Conservation (phyloP, 108 stramenopile genomes). For the Cylindrotheca closterium region DNA sequence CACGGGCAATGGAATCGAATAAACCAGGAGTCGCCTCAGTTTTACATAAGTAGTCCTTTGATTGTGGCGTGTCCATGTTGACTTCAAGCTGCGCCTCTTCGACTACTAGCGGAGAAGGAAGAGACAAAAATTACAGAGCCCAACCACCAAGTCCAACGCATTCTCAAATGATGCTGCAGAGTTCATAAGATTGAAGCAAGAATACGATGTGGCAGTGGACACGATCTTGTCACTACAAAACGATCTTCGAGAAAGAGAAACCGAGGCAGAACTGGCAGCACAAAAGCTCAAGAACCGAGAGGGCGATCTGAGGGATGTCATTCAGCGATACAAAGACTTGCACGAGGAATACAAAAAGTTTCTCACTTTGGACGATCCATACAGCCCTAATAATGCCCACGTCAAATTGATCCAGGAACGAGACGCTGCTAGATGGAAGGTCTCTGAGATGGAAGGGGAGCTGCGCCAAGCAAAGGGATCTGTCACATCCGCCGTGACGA, state of each 20-base stretch:
- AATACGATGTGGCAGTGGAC: background rate
- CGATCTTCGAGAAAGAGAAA: background rate
- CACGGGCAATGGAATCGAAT: background rate
- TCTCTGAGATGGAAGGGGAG: constrained; percentile 10
- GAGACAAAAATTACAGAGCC: constrained; percentile 2
- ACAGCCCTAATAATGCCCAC: background rate
- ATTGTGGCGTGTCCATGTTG: constrained; percentile 4
- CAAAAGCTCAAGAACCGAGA: constrained; percentile 4
- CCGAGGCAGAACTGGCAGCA: background rate
- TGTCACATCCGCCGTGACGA: constrained; percentile 17
- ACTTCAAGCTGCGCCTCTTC: background rate
- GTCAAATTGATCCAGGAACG: constrained; percentile 9
- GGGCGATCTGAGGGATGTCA: constrained; percentile 6
- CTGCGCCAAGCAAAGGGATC: constrained; percentile 16
- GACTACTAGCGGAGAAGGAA: constrained; percentile 2
- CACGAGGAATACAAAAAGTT: background rate
- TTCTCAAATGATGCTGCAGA: background rate
- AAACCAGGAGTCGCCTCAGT: background rate
- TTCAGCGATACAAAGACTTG: constrained; percentile 12
- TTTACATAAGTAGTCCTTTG: background rate
- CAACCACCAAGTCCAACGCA: background rate
- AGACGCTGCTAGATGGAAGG: constrained; percentile 5
- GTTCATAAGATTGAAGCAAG: constrained; percentile 4
- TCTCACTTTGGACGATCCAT: too few relatives aligned
- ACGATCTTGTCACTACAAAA: background rate